A percentile compares a stretch with the other conserved stretches of the same genome.
phyloP scores from a whole-genome alignment of 108 stramenopile genomes.

The Nitzschia inconspicua region DNA sequence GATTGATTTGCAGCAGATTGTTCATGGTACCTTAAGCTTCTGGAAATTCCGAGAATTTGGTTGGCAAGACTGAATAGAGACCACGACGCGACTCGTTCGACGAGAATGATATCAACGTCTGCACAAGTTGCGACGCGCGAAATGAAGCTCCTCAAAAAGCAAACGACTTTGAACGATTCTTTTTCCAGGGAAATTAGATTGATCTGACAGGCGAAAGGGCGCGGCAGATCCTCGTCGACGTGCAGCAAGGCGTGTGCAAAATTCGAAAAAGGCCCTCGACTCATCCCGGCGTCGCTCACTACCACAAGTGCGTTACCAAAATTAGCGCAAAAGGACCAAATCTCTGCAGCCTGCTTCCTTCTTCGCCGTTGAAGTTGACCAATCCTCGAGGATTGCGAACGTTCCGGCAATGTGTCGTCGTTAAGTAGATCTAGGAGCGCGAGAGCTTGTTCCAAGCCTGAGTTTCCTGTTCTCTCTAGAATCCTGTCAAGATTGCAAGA shows the following conservation, averaged over 20 bases:
- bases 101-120: background rate
- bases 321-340: conserved; percentile 12
- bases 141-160: conserved; percentile 13
- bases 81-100: conserved; percentile 10
- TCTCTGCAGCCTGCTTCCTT: conserved; percentile 1
- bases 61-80: conserved; percentile 5
- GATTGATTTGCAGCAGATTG: background rate
- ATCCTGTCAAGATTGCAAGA: conserved; percentile 25
- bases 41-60: conserved; percentile 10
- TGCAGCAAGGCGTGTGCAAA: background rate
- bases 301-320: conserved; percentile 5
- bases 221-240: conserved; percentile 11
- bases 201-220: background rate
- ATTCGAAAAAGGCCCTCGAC: too few species aligned
- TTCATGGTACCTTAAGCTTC: conserved; percentile 30
- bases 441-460: conserved; percentile 8
- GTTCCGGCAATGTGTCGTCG: background rate
- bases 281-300: too few species aligned
- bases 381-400: background rate
- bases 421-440: conserved; percentile 21
- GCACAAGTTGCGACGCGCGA: background rate
- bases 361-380: conserved; percentile 7
- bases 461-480: conserved; percentile 10
- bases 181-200: conserved; percentile 19
- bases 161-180: conserved; percentile 17